Base-by-base conservation (phyloP, 192 early-diverging fungal genomes). In the Coemansia sp. region DNA sequence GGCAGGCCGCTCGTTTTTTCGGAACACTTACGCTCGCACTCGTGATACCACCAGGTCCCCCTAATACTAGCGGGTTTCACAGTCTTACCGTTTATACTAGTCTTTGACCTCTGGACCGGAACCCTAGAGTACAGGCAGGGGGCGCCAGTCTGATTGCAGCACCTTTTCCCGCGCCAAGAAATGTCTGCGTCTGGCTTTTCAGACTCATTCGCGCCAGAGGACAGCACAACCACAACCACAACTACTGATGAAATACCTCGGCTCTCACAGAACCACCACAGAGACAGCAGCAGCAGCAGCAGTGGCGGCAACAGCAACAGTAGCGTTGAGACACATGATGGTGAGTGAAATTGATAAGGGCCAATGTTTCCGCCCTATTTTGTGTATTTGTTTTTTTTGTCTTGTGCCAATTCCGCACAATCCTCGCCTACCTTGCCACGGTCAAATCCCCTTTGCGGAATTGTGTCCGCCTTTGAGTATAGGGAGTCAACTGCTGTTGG, bases 161-260 rank as follows among this genome's bases (percentile, higher is more conserved):
- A 33, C n/a, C n/a, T 16, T 18, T 16, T 36, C 16, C n/a, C n/a
- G 56, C 56, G n/a, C 24, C 0, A 35, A 58, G 33, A 10, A 34
- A 58, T 58, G 56, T 58, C 56, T 2, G 35, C 2, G 56, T 18
- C 56, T 34, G 56, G 56, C 0, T 33, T 58, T 38, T 58, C 56
- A 36, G 56, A 58, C 24, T 35, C 56, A 24, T 58, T 38, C 24
- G 14, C 33, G 14, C 56, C 56, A 35, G 56, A 58, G 16, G 33
- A 58, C 35, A 38, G 34, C 57, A n/a, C 57, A 59, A 38, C 18
- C 34, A 20, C 57, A 20, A 35, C 33, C 20, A 35, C 35, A 59
- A 18, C 6, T 10, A 15, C 55, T 6, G 57, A 34, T 11, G 35
- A n/a, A 38, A 34, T 12, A 59, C 23, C 12, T 36, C 57, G 4